A percentile compares a stretch with the other conserved stretches of the same genome.
Conservation (phyloP, 1,284 basidiomycete species). For the Mrakiaceae sp. region DNA sequence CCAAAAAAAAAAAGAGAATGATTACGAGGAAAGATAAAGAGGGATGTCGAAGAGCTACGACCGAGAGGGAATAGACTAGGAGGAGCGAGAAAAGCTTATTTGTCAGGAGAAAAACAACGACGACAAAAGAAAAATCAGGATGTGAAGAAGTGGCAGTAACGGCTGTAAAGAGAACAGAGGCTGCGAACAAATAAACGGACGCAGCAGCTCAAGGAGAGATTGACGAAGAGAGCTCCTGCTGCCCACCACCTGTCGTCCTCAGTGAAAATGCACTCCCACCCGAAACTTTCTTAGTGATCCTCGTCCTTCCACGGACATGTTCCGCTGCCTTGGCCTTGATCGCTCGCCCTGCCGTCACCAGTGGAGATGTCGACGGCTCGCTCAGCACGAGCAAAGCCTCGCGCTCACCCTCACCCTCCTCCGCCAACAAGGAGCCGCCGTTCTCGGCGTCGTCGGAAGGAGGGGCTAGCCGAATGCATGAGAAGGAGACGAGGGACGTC, state of each 20-base stretch:
- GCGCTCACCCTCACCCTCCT: not conserved
- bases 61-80: too few relatives aligned
- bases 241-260: not conserved
- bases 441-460: not conserved
- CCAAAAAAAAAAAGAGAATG: too few relatives aligned
- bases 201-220: not conserved
- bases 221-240: not conserved
- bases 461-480: constrained; percentile 2
- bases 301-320: too few relatives aligned
- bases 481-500: not conserved
- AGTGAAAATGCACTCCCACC: not conserved
- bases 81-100: not conserved
- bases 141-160: not conserved
- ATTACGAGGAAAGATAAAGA: too few relatives aligned
- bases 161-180: not conserved
- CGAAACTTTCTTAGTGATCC: too few relatives aligned
- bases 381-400: not conserved
- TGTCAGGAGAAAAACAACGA: not conserved
- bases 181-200: not conserved
- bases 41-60: too few relatives aligned
- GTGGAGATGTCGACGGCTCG: not conserved
- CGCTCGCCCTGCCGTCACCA: not conserved
- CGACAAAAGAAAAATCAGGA: not conserved
- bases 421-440: not conserved
- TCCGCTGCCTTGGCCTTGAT: not conserved